Base-by-base conservation (phyloP, 139 green algal genomes). In the Dunaliella sp. region DNA sequence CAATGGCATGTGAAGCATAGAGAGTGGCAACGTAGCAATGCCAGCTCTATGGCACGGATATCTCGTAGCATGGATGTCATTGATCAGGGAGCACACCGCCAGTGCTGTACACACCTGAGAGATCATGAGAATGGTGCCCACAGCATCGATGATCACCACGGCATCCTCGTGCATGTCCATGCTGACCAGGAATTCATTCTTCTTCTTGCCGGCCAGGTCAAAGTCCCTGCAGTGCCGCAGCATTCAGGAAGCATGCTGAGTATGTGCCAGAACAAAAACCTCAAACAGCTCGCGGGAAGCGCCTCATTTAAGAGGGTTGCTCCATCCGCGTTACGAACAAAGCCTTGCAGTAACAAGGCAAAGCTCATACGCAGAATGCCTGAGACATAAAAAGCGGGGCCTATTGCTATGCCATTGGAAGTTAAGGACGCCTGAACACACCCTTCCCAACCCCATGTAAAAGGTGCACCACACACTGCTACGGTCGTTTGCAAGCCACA, bases 101-200 rank as follows among this genome's bases (percentile, higher is more conserved):
- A 58, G 26, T 21, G 16, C 36, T 33, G 33, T 21, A 83, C 75
- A 33, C 35, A 85, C 82, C 86, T 89, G 76, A 38, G n/a, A 80
- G 38, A 84, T 58, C 85, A 91, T 85, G 12, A 87, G 35, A 3
- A 91, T 88, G 36, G 2, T 83, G 32, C 88, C 88, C 36, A 80
- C 37, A 1, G 82, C 82, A 48, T 91, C 83, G 59, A 88, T 88
- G 31, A 91, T 82, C 30, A 90, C 36, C 30, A 85, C 80, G 0
- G 85, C 88, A 38, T 90, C 87, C 0, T 90, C 81, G 1, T 88
- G 35, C 22, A 88, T 35, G 36, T 88, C 84, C 87, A 90, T 88
- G 36, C 74, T 83, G 7, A 77, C 84, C 74, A 90, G 84, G 86
- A 89, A 89, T 30, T 88, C 81, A 48, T 30, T 38, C 81, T 85